Conservation (phyloP, 176 grass and related monocot species). For the Phoenix dactylifera region DNA sequence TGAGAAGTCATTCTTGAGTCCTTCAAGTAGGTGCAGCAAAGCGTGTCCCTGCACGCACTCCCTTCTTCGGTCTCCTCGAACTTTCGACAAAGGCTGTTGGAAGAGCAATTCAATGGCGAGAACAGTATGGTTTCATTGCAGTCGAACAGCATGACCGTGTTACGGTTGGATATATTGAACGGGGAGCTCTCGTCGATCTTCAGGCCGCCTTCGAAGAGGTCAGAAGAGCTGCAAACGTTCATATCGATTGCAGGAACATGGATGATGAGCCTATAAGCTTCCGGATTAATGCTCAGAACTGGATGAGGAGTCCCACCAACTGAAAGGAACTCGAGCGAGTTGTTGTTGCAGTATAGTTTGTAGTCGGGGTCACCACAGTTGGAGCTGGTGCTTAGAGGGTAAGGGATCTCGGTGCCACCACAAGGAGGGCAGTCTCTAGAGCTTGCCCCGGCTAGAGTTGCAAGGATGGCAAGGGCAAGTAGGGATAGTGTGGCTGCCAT, state of each 20-base stretch:
- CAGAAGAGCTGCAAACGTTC: conserved; percentile 6
- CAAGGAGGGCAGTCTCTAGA: conserved; percentile 12
- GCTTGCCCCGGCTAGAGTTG: neutral
- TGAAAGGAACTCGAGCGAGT: conserved; percentile 19
- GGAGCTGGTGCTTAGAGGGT: conserved; percentile 15
- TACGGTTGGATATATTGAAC: conserved; percentile 27
- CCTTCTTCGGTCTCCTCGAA: conserved; percentile 13
- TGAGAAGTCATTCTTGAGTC: conserved; percentile 23
- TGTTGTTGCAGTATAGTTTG: conserved; percentile 6
- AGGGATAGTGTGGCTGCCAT: conserved; percentile 10
- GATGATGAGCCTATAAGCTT: conserved; percentile 5
- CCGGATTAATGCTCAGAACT: conserved; percentile 15
- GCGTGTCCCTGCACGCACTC: conserved; percentile 10
- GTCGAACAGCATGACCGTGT: conserved; percentile 24
- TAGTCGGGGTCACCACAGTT: conserved; percentile 20
- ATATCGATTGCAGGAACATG: conserved; percentile 4
- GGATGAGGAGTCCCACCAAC: conserved; percentile 3
- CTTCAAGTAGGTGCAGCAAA: conserved; percentile 21
- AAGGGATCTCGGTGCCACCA: conserved; percentile 5
- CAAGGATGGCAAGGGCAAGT: conserved; percentile 14
- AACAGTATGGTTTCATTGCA: conserved; percentile 11
- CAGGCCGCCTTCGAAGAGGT: conserved; percentile 7
- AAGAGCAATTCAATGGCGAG: conserved; percentile 12
- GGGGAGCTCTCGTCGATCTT: conserved; percentile 12
- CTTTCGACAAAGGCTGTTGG: conserved; percentile 13